A percentile compares a stretch with the other conserved stretches of the same genome.
Evolutionary conservation across 192 early-diverging fungal species (phyloP).

Genomic region (Rhizophagus clarus): DNA sequence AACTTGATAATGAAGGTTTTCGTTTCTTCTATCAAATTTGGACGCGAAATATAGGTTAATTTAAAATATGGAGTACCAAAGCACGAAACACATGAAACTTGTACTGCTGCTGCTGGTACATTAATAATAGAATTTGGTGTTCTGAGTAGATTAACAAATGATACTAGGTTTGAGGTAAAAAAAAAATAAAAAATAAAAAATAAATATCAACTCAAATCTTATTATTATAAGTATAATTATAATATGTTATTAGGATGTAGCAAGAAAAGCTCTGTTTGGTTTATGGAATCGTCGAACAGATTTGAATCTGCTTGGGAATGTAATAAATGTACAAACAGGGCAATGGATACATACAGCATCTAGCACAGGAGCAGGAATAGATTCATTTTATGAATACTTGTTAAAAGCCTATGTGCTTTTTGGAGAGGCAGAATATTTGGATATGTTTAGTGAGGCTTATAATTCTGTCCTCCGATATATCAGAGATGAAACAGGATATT

Average conservation of each 20-base stretch:
- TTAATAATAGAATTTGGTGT: conserved; percentile 92
- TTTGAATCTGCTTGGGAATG: conserved; percentile 82
- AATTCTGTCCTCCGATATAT: conserved; percentile 64
- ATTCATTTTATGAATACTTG: conserved; percentile 93
- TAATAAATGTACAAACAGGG: conserved; percentile 68
- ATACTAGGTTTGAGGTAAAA: conserved; percentile 74
- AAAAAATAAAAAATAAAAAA: no score
- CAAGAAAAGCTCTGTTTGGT: conserved; percentile 66
- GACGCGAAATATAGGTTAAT: conserved; percentile 52
- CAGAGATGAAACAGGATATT: conserved; percentile 68
- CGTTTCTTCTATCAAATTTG: background rate
- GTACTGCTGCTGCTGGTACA: conserved; percentile 89
- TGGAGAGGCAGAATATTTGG: conserved; percentile 76
- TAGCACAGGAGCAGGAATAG: conserved; percentile 87
- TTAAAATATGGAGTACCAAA: conserved; percentile 69
- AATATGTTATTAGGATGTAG: conserved; percentile 46
- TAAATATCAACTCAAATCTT: no score
- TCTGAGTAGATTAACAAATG: conserved; percentile 81
- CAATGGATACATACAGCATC: conserved; percentile 74
- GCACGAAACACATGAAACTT: conserved; percentile 73
- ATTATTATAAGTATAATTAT: no score
- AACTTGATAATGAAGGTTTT: background rate
- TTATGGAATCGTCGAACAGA: conserved; percentile 80
- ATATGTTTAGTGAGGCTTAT: conserved; percentile 78
- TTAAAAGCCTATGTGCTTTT: conserved; percentile 89